Percentiles rank a stretch among this genome's conserved stretches.
Conservation (phyloP, 106 monocot species). For the Gastrodia elata region DNA sequence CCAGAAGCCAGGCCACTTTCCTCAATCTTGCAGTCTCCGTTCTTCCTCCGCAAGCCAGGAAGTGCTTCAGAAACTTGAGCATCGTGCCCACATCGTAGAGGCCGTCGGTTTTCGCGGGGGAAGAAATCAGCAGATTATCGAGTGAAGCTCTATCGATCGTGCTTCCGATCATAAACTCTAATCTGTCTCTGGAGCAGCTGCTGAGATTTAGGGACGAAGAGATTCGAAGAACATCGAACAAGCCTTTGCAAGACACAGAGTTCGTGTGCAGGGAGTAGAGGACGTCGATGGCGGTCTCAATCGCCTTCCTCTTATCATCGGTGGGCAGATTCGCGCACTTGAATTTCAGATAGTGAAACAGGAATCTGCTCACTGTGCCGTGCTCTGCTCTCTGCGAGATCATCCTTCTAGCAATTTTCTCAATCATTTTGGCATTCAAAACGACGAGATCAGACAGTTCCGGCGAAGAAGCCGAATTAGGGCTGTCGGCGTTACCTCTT, state of each 20-base stretch:
- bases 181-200: conserved; percentile 23
- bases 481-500: conserved; percentile 44
- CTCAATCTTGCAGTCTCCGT: conserved; percentile 27
- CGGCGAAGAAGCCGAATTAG: conserved; percentile 55
- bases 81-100: conserved; percentile 73
- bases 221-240: conserved; percentile 61
- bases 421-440: conserved; percentile 18
- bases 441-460: conserved; percentile 59
- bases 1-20: conserved; percentile 53
- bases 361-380: conserved; percentile 41
- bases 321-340: conserved; percentile 11
- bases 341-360: conserved; percentile 64
- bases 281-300: conserved; percentile 37
- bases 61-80: conserved; percentile 56
- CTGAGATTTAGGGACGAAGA: conserved; percentile 28
- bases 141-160: conserved; percentile 58
- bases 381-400: conserved; percentile 38
- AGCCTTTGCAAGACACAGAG: conserved; percentile 55
- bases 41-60: conserved; percentile 26
- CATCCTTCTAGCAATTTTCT: conserved; percentile 34
- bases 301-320: conserved; percentile 41
- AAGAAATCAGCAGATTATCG: conserved; percentile 69
- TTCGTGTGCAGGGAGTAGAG: conserved; percentile 41
- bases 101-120: conserved; percentile 20
- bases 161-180: conserved; percentile 66